Percentiles rank a stretch among this genome's conserved stretches.
phyloP scores from a whole-genome alignment of 208 protist genomes.

The Leishmania amazonensis region DNA sequence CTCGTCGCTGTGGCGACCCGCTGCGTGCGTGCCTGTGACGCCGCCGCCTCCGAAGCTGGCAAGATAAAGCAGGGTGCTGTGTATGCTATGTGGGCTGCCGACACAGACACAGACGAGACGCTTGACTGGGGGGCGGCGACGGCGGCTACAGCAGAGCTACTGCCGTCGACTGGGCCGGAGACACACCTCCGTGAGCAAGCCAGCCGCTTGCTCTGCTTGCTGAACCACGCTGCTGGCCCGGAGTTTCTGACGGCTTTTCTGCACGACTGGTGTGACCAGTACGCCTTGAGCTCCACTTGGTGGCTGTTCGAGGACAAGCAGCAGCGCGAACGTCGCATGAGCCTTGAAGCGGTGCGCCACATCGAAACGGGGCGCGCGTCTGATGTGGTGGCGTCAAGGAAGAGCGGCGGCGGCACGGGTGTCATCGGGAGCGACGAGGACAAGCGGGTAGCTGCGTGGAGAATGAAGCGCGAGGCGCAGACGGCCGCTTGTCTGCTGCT shows the following conservation, averaged over 20 bases:
- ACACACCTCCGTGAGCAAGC: constrained; percentile 3
- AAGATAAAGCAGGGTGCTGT: neutral
- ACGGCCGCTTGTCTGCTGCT: constrained; percentile 11
- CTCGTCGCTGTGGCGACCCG: neutral
- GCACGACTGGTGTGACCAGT: constrained; percentile 14
- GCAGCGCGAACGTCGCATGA: constrained; percentile 18
- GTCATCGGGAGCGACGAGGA: neutral
- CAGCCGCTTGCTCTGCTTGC: constrained; percentile 1
- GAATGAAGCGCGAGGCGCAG: constrained; percentile 18
- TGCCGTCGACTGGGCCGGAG: neutral
- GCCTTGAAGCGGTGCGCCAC: neutral
- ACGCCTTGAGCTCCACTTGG: constrained; percentile 6
- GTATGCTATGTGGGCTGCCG: constrained; percentile 9
- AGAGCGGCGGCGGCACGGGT: neutral
- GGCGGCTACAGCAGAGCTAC: neutral
- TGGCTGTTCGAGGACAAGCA: constrained; percentile 25
- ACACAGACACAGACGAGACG: constrained; percentile 5
- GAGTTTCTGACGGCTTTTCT: constrained; percentile 13
- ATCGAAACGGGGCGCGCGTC: neutral
- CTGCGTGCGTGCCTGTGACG: constrained; percentile 1
- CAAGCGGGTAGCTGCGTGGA: neutral
- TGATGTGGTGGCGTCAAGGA: neutral
- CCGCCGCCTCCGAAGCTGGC: neutral
- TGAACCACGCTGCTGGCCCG: constrained; percentile 15
- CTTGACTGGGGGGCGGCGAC: constrained; percentile 1